phyloP scores from a whole-genome alignment of 192 early-diverging fungal species.

The Lobosporangium transversale region DNA sequence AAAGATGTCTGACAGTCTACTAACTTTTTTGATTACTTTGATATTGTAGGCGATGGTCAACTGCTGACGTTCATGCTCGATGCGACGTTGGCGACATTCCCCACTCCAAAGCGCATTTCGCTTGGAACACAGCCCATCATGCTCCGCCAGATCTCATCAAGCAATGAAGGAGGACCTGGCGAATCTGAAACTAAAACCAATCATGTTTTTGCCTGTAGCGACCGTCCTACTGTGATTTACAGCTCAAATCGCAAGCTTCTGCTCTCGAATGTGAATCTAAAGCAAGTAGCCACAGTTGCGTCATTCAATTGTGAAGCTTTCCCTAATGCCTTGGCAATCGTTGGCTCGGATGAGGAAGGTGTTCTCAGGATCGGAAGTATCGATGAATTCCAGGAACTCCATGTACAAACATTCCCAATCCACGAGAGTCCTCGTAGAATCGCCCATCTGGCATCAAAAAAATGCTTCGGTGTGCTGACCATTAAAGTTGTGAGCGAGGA shows the following conservation, averaged over 20 bases:
- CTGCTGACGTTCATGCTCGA: constrained; percentile 77
- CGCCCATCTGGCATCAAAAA: constrained; percentile 61
- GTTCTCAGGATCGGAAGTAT: constrained; percentile 77
- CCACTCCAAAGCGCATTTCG: constrained; percentile 68
- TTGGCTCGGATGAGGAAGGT: constrained; percentile 59
- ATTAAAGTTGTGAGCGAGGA: constrained; percentile 42
- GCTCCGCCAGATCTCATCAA: constrained; percentile 55
- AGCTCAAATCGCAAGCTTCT: constrained; percentile 72
- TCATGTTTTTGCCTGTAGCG: constrained; percentile 84
- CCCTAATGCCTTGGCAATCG: constrained; percentile 69
- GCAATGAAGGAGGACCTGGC: background rate
- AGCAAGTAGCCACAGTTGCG: constrained; percentile 72
- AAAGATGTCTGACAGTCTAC: too few species aligned
- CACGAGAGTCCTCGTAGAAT: constrained; percentile 77
- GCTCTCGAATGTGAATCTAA: constrained; percentile 84
- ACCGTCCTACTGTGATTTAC: constrained; percentile 85
- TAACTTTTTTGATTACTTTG: background rate
- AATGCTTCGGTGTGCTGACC: constrained; percentile 75
- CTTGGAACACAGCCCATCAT: constrained; percentile 82
- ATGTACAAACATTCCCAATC: constrained; percentile 75
- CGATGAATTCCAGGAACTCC: constrained; percentile 87
- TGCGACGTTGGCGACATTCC: constrained; percentile 33
- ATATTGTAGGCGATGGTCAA: constrained; percentile 77
- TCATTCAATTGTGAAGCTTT: constrained; percentile 66
- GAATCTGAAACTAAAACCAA: constrained; percentile 2